Base-by-base conservation (phyloP, 2,329 filamentous ascomycete genomes). In the Neurospora sp. region DNA sequence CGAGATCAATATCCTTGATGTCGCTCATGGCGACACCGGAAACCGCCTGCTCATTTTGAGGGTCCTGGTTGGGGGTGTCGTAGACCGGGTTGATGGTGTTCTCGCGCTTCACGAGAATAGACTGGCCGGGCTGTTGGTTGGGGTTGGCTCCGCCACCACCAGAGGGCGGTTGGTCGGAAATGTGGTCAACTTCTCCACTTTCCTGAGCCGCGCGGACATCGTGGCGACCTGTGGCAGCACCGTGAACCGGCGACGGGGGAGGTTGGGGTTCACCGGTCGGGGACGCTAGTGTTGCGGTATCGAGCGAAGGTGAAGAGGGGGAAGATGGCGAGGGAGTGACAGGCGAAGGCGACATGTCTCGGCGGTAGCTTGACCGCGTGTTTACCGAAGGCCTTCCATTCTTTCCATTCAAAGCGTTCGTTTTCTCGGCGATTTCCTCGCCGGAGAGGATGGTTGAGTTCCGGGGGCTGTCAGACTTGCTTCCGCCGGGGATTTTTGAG, bases 1-100 rank as follows among this genome's bases (percentile, higher is more conserved):
- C 96, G 38, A 99, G 84, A 78, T 99, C 96, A 75, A 96, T 92
- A 41, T 94, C 89, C 80, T 97, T 97, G 77, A 98, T 88, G 28
- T 96, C 92, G 69, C 91, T 89, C 86, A 98, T 96, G 72, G 92
- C 91, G 81, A 97, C 91, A 69, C 82, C 83, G 8, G 81, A 78
- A 69, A 79, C 79, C 3, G 81, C 79, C 66, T 89, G 87, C 28
- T 84, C 83, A 57, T 79, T 78, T 41, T 76, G 74, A 37, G 81
- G 79, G 8, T 83, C 80, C 69, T 86, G 83, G 40, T 85, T 76
- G n/a, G 80, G 72, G 3, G 73, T 73, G 40, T 77, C 83, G 66
- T 87, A 81, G 69, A 92, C 85, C 1, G 91, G 89, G 74, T 89
- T 92, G 72, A 90, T 85, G 23, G 87, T 83, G 75, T 90, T 89